Evolutionary conservation across 768 basidiomycete species (phyloP), one percentile per base, ranked within the genome.

Genomic region (Amanita pseudoporphyria): DNA sequence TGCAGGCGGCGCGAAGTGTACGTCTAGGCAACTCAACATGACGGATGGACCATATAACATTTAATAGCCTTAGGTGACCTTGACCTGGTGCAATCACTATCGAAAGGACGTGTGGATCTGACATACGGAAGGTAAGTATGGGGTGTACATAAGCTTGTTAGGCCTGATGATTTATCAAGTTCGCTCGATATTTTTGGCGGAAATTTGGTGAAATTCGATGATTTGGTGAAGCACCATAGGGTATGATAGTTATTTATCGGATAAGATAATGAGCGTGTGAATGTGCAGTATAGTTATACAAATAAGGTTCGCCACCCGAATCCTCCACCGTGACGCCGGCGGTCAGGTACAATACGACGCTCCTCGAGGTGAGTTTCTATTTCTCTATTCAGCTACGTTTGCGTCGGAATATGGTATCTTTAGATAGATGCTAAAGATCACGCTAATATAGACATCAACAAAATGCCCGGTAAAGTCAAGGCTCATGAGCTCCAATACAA

Each of bases 401-500:
- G n/a, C n/a, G n/a, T n/a, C n/a, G n/a, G n/a, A n/a, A n/a, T n/a
- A n/a, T n/a, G n/a, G n/a, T n/a, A n/a, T n/a, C n/a, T 28, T 16
- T 26, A 14, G 30, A 18, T 35, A 12, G 24, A 36, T 37, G 35
- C 28, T 50, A 33, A 53, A 57, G 44, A 57, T 48, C 31, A 33
- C 22, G 37, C 21, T 46, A 47, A 50, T 44, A 13, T 45, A 68
- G 62, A 65, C 64, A 61, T 66, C 57, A 60, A 60, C 70, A 80
- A 71, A 64, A 89, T 90, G 86, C 81, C 87, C 72, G 80, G 80
- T 62, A 91, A 92, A 79, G 87, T 92, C 75, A 91, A 91, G 78
- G 88, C 91, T 64, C 89, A 93, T 75, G 90, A 93, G 70, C 88
- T 93, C 69, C 88, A 90, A 70, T 88, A 87, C 69, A 94, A 95